These are phyloP conservation scores for Cucumis cinereus DNA, from an alignment of 306 rosid species.

Conservation along the genomic window DNA sequence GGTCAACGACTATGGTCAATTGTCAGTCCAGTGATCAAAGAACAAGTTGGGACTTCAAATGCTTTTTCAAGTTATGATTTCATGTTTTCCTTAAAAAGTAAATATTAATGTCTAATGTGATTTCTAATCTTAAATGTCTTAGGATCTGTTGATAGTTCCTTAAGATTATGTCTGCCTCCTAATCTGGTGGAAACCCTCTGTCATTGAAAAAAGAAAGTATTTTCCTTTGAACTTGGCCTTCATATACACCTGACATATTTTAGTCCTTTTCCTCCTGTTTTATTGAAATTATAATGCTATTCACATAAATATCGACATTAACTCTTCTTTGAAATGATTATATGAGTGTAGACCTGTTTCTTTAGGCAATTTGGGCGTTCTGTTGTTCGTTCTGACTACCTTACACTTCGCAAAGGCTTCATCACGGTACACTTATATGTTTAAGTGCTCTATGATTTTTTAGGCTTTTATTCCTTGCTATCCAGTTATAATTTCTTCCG, in stretches of 20 bases:
- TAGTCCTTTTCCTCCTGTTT: background rate
- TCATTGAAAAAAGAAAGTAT: background rate
- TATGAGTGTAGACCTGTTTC: conserved; percentile 60
- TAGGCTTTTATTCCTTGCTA: background rate
- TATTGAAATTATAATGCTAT: background rate
- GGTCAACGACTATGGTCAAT: background rate
- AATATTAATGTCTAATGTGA: background rate
- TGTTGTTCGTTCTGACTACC: conserved; percentile 78
- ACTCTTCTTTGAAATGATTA: conserved; percentile 4
- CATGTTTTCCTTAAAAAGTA: background rate
- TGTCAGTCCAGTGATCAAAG: background rate
- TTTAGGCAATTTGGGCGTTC: conserved; percentile 89
- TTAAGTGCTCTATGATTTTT: background rate
- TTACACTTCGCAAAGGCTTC: conserved; percentile 87
- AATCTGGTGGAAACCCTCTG: background rate
- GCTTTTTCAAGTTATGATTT: background rate
- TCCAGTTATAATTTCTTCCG: background rate
- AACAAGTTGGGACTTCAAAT: background rate
- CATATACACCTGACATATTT: background rate
- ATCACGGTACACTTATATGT: conserved; percentile 39
- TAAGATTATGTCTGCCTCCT: background rate
- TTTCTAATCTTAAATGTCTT: background rate
- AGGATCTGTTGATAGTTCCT: background rate
- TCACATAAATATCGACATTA: background rate
- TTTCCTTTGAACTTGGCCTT: background rate